Base-by-base conservation (phyloP, 345 rosid genomes). In the Eucalyptus fibrosa region DNA sequence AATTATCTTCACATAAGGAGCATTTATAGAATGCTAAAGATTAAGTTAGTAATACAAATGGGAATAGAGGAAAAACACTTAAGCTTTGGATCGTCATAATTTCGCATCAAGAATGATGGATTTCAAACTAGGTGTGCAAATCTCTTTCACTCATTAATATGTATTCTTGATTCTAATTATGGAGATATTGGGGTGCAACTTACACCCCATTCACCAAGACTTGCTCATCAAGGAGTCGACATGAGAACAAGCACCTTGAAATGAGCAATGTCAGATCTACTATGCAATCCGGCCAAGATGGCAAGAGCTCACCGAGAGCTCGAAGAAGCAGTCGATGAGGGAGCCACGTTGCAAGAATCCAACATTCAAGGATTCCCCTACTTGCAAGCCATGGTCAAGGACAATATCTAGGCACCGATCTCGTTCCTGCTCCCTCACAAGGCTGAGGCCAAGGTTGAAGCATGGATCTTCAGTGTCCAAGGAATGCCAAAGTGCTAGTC, bases 241-340 rank as follows among this genome's bases (percentile, higher is more conserved):
- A 59, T 0, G 1, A 59, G n/a, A 59, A 59, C 0, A 2, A 24
- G n/a, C 0, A 0, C 65, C 24, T 24, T 26, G n/a, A 26, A 59
- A 26, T 24, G 65, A 26, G 30, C 0, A 5, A 59, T 59, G n/a
- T 24, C 3, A 12, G 3, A 24, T 24, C 2, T 59, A 2, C 14
- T 24, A 11, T 26, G 6, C 65, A 59, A 59, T 24, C 3, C 0
- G 0, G n/a, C n/a, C 65, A 59, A 59, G 30, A 24, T 24, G 65
- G 14, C 3, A 2, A 51, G 23, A 51, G 23, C 8, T 18, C 4
- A 4, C 9, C 4, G 0, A 3, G 56, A 53, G 10, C 56, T 53
- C 0, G 0, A 53, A 53, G 9, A 53, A 53, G 56, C 0, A 9
- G 56, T 53, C 24, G 4, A 53, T 53, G 3, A 24, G 1, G 65